Conservation (phyloP, 257 asterid species). For the Verbena officinalis region DNA sequence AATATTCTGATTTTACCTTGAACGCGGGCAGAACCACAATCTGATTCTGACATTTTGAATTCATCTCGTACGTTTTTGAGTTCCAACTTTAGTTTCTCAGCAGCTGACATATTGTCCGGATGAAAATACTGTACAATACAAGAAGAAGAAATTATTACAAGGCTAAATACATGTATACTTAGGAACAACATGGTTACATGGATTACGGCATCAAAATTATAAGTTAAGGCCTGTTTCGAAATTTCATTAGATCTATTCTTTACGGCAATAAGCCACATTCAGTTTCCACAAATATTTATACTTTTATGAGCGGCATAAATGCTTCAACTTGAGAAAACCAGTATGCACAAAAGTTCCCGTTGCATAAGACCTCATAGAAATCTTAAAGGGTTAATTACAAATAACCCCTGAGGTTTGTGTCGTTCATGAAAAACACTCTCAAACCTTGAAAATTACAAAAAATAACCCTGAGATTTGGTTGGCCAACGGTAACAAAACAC, state of each 20-base stretch:
- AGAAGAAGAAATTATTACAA: neutral
- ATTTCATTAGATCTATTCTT: neutral
- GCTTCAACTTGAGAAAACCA: constrained; percentile 17
- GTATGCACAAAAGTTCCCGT: constrained; percentile 14
- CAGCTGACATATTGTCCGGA: constrained; percentile 89
- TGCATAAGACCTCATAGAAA: neutral
- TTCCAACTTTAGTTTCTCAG: constrained; percentile 89
- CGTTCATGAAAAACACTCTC: no score
- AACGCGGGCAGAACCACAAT: constrained; percentile 96
- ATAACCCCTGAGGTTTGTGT: no score
- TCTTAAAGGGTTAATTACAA: no score
- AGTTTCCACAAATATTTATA: neutral
- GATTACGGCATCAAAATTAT: neutral
- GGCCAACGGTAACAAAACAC: no score
- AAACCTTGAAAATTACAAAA: no score
- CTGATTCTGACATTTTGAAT: constrained; percentile 86
- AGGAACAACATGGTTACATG: neutral
- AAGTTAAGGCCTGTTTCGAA: constrained; percentile 17
- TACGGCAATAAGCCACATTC: neutral
- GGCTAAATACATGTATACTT: neutral
- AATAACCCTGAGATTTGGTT: no score
- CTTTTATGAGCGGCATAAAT: neutral
- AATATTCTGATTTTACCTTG: constrained; percentile 70
- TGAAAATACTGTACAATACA: constrained; percentile 65
- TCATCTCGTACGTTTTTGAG: constrained; percentile 85